These are phyloP conservation scores for Geotrichum citri-aurantii DNA, from an alignment of 1,139 yeast genomes.

Conservation along the genomic window DNA sequence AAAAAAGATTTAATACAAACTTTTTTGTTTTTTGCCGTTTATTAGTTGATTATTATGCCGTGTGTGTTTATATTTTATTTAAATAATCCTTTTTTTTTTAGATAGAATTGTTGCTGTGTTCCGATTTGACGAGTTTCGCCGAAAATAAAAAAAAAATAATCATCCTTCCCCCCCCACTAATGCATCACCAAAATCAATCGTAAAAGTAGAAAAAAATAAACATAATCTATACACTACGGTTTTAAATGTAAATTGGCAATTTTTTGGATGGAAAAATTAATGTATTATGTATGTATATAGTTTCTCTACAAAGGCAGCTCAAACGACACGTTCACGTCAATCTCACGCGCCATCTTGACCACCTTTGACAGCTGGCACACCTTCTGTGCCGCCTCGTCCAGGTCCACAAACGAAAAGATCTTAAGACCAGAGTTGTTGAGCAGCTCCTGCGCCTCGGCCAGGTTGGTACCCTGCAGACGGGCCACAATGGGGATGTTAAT, in stretches of 20 bases:
- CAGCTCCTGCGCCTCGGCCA: conserved; percentile 81
- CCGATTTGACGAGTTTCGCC: no score
- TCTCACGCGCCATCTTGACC: conserved; percentile 44
- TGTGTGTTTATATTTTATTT: no score
- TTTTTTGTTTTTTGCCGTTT: no score
- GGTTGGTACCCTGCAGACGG: conserved; percentile 97
- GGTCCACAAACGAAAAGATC: conserved; percentile 85
- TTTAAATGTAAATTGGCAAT: no score
- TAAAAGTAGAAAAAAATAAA: no score
- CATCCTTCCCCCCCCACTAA: no score
- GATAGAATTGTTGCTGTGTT: neutral
- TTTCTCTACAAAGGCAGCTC: conserved; percentile 40
- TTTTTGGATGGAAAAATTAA: no score
- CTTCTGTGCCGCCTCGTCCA: conserved; percentile 96
- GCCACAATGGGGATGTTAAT: conserved; percentile 93
- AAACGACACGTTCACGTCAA: conserved; percentile 46
- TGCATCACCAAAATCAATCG: no score
- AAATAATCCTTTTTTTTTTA: neutral
- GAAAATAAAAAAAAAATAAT: no score
- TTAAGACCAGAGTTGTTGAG: conserved; percentile 86
- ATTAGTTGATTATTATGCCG: no score
- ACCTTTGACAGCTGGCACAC: conserved; percentile 68
- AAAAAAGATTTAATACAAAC: no score
- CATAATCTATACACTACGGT: no score
- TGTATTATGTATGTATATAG: neutral